Evolutionary conservation across 2,329 filamentous ascomycete genomes (phyloP).

Genomic region (Colletotrichum phormii): DNA sequence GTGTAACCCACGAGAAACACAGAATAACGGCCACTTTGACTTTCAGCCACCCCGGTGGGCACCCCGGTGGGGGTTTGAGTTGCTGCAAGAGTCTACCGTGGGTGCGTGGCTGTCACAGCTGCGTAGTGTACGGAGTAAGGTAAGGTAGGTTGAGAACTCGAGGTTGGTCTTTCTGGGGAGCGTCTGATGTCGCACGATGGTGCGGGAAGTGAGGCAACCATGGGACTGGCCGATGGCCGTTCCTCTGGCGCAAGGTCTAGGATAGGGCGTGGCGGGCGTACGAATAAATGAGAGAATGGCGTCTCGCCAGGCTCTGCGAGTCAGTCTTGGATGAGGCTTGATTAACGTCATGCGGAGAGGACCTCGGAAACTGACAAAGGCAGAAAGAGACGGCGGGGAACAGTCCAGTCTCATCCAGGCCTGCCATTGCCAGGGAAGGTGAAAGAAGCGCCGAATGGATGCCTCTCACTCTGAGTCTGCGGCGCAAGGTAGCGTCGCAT

Average conservation of each 20-base stretch:
- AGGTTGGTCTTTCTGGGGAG: neutral
- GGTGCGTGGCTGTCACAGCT: no score
- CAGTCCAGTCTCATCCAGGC: neutral
- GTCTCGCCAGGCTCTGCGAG: conserved; percentile 6
- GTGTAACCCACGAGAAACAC: neutral
- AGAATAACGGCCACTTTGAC: neutral
- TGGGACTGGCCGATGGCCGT: neutral
- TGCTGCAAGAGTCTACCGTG: neutral
- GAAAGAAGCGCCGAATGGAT: neutral
- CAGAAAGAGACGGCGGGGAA: neutral
- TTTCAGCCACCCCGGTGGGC: neutral
- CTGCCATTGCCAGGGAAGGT: neutral
- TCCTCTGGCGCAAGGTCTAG: conserved; percentile 5
- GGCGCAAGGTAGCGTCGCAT: neutral
- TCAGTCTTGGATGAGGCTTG: conserved; percentile 17
- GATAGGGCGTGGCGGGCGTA: conserved; percentile 4
- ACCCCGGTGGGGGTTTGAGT: neutral
- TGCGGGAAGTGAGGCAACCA: neutral
- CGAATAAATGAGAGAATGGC: neutral
- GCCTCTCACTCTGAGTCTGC: neutral
- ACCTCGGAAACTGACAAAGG: neutral
- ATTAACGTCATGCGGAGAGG: conserved; percentile 22
- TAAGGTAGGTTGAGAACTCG: no score
- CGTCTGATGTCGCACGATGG: conserved; percentile 16
- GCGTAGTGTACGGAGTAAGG: no score